phyloP scores from a whole-genome alignment of 805 yeast species.

The Yarrowia bubula region DNA sequence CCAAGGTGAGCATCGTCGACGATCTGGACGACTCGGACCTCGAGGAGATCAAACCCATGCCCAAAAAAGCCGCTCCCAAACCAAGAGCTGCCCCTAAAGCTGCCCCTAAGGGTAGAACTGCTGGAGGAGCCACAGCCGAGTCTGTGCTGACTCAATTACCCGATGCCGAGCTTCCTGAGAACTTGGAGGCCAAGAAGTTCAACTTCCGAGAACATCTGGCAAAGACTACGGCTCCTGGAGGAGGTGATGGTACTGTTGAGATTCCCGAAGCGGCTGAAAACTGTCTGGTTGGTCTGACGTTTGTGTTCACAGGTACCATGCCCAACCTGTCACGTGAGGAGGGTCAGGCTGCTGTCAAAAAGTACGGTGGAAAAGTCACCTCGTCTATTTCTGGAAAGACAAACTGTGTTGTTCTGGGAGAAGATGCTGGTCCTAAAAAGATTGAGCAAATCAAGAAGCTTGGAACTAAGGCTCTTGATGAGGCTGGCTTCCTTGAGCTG shows the following conservation, averaged over 20 bases:
- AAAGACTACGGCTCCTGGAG: constrained; percentile 33
- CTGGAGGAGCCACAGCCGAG: constrained; percentile 44
- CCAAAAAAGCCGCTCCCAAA: constrained; percentile 14
- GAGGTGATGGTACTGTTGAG: constrained; percentile 38
- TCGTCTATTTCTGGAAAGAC: constrained; percentile 83
- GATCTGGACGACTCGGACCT: constrained; percentile 18
- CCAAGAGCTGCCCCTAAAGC: constrained; percentile 23
- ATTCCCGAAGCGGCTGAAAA: constrained; percentile 82
- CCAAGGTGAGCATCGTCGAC: background rate
- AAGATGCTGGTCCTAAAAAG: constrained; percentile 96
- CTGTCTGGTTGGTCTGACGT: constrained; percentile 82
- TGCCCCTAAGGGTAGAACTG: constrained; percentile 10
- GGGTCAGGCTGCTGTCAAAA: constrained; percentile 72
- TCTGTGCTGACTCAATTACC: constrained; percentile 64
- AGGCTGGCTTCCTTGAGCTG: constrained; percentile 78
- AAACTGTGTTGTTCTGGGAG: constrained; percentile 84
- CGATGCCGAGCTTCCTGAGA: constrained; percentile 63
- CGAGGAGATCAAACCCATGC: constrained; percentile 15
- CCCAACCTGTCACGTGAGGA: constrained; percentile 76
- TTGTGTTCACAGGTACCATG: constrained; percentile 88
- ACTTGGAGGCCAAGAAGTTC: constrained; percentile 49
- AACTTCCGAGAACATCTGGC: constrained; percentile 60
- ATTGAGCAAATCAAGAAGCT: constrained; percentile 72
- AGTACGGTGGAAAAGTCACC: constrained; percentile 85
- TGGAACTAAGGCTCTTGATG: constrained; percentile 76